Base-by-base conservation (phyloP, 306 rosid genomes). In the Parietaria judaica region DNA sequence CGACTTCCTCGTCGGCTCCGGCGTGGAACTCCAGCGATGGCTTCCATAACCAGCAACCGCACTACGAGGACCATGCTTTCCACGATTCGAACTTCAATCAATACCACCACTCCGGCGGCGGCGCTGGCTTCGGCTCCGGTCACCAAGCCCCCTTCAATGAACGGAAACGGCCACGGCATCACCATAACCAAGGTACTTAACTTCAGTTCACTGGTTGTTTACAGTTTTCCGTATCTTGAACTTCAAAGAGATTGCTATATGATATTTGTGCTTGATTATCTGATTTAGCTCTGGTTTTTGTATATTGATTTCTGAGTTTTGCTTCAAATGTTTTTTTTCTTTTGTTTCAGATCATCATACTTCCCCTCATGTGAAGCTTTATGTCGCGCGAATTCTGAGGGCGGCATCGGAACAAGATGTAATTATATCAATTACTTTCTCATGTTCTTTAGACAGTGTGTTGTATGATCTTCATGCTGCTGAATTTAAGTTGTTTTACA, bases 331-430 rank as follows among this genome's bases (percentile, higher is more conserved):
- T 60, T 39, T 36, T 11, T 14, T 38, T 58, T 7, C 10, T 9
- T 31, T 49, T 65, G 51, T 43, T 52, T 60, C 70, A 84, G 98
- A 85, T 80, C 76, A 61, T 65, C 90, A 81, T 47, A 64, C 59
- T 51, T 16, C 48, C 4, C 49, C 58, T 68, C 75, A 62, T 55
- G 87, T 69, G 1, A 91, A 83, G 77, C 84, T 91, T 51, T 87
- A 91, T 66, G 87, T 88, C 73, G 85, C 86, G 10, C 92, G 86
- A 11, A 83, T 91, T 80, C 83, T 95, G 0, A 78, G 90, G 79
- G 82, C 82, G 8, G 66, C 87, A 14, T 64, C 86, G 0, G 95
- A 83, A 66, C 77, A 76, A 64, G 80, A 71, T 60, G 98, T 84
- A 80, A 77, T 84, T 80, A 46, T 65, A 11, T 56, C 60, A 2